A percentile compares a stretch with the other conserved stretches of the same genome.
phyloP scores from a whole-genome alignment of 306 rosid species.

The Prunus dulcis region DNA sequence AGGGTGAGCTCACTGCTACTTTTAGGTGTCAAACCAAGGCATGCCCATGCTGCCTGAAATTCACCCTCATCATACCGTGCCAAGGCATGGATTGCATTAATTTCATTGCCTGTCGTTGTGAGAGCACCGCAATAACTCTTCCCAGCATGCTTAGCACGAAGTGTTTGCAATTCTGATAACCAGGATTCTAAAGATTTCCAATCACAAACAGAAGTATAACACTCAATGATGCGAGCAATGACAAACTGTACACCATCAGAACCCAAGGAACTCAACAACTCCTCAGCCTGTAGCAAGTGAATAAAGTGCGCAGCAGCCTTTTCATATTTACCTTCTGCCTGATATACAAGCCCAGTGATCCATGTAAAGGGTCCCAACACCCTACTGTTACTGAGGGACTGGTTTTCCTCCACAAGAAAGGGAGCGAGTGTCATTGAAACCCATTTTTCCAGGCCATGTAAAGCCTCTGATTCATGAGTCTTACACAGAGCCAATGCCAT shows the following conservation, averaged over 20 bases:
- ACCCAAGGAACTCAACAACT: slow-evolving; percentile 69
- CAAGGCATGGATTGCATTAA: slow-evolving; percentile 90
- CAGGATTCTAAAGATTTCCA: slow-evolving; percentile 94
- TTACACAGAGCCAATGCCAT: slow-evolving; percentile 75
- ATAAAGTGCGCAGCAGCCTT: slow-evolving; percentile 84
- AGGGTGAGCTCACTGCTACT: slow-evolving; percentile 91
- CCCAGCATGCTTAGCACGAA: slow-evolving; percentile 91
- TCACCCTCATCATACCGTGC: slow-evolving; percentile 92
- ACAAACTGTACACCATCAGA: slow-evolving; percentile 93
- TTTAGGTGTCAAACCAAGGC: slow-evolving; percentile 94
- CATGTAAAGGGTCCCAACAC: slow-evolving; percentile 60
- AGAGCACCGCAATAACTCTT: slow-evolving; percentile 88
- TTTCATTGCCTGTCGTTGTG: slow-evolving; percentile 89
- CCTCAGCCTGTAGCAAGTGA: slow-evolving; percentile 77
- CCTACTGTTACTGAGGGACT: slow-evolving; percentile 37
- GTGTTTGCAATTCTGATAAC: slow-evolving; percentile 80
- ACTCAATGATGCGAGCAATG: slow-evolving; percentile 83
- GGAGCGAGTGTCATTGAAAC: slow-evolving; percentile 60
- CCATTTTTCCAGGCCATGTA: slow-evolving; percentile 82
- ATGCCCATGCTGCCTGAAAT: slow-evolving; percentile 81
- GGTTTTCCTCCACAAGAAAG: slow-evolving; percentile 69
- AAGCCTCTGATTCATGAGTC: slow-evolving; percentile 79
- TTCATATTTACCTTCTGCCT: slow-evolving; percentile 88
- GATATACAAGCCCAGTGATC: slow-evolving; percentile 84
- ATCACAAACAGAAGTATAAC: slow-evolving; percentile 84